A percentile compares a stretch with the other conserved stretches of the same genome.
phyloP scores from a whole-genome alignment of 2,329 filamentous ascomycete species.

The Fusarium coicis region DNA sequence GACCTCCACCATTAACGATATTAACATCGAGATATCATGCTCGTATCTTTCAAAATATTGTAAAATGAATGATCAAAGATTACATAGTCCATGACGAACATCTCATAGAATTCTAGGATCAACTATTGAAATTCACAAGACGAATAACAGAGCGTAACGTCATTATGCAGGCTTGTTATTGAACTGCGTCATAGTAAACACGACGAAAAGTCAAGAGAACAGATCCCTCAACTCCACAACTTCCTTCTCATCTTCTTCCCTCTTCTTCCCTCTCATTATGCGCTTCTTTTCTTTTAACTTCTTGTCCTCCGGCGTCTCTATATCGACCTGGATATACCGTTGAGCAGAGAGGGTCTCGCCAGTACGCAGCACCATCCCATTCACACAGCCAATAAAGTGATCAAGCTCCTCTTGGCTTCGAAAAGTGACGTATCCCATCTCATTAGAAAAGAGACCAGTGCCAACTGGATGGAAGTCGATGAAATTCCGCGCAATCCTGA shows the following conservation, averaged over 20 bases:
- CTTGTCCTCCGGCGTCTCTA: background rate
- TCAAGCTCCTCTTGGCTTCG: background rate
- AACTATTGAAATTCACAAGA: background rate
- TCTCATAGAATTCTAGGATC: rapidly evolving
- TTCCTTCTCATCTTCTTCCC: background rate
- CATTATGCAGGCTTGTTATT: background rate
- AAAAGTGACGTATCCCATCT: conserved; percentile 5
- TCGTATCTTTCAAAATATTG: too few species aligned
- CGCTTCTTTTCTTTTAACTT: background rate
- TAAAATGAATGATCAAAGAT: background rate
- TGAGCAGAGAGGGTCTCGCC: conserved; percentile 7
- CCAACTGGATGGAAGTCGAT: background rate
- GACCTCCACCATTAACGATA: background rate
- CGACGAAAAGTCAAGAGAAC: background rate
- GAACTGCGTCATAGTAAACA: background rate
- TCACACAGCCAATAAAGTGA: background rate
- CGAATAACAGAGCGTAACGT: background rate
- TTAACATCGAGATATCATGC: background rate
- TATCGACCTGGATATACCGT: background rate
- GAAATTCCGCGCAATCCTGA: conserved; percentile 15
- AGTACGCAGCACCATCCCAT: background rate
- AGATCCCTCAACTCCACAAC: background rate
- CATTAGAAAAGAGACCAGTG: background rate
- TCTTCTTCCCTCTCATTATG: background rate
- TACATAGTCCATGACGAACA: rapidly evolving